Evolutionary conservation across 179 eudicot genomes (phyloP).

Genomic region (Carnegiea gigantea): DNA sequence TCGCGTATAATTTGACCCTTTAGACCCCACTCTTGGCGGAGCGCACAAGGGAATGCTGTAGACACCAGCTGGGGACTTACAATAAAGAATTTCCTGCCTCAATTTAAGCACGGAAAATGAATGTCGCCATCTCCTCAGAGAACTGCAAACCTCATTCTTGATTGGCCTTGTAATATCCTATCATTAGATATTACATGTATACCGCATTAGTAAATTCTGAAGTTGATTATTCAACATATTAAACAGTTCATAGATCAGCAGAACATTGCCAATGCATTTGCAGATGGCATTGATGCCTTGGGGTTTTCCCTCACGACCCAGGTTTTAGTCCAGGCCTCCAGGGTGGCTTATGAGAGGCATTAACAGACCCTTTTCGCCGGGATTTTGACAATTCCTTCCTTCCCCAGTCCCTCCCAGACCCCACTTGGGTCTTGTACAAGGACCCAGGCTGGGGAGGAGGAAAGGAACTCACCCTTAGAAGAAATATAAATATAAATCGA

Average conservation of each 20-base stretch:
- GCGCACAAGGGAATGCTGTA: not conserved
- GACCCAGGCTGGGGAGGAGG: no score
- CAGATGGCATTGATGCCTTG: not conserved
- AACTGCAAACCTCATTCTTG: conserved; percentile 63
- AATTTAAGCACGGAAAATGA: conserved; percentile 85
- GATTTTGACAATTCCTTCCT: not conserved
- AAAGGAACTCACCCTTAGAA: not conserved
- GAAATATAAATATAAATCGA: not conserved
- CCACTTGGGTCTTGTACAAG: no score
- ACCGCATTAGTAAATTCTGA: conserved; percentile 2
- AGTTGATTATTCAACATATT: not conserved
- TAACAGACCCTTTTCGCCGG: not conserved
- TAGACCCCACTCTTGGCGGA: no score
- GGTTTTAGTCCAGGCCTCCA: not conserved
- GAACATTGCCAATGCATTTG: not conserved
- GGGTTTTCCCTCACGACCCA: not conserved
- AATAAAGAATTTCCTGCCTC: conserved; percentile 81
- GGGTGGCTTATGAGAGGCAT: not conserved
- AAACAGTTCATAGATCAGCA: not conserved
- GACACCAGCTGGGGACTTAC: conserved; percentile 6
- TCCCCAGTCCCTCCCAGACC: not conserved
- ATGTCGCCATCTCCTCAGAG: conserved; percentile 69
- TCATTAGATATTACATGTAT: conserved; percentile 13
- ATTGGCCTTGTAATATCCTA: conserved; percentile 94
- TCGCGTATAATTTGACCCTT: not conserved